phyloP scores from a whole-genome alignment of 2,329 filamentous ascomycete genomes.

The Blastomyces percursus region DNA sequence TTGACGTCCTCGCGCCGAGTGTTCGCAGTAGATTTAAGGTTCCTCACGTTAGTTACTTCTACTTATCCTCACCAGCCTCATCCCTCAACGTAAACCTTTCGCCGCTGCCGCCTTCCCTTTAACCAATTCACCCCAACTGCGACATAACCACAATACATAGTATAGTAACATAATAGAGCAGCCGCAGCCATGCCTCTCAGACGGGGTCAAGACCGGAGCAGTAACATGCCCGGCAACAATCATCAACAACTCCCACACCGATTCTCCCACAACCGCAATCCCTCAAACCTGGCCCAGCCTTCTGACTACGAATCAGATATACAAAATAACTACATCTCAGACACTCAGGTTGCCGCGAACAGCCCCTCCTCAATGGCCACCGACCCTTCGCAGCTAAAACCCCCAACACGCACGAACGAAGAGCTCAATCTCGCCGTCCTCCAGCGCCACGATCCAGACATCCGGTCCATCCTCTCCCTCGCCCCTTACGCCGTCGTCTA shows the following conservation, averaged over 20 bases:
- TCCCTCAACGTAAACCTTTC: neutral
- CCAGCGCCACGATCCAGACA: conserved; percentile 64
- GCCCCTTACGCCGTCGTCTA: conserved; percentile 83
- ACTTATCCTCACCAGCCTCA: neutral
- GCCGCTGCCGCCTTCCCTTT: neutral
- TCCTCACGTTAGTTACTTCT: no score
- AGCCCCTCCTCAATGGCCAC: conserved; percentile 1
- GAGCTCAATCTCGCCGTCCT: conserved; percentile 82
- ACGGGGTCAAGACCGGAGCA: conserved; percentile 21
- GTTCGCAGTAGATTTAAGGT: neutral
- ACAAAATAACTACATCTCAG: conserved; percentile 36
- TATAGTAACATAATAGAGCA: neutral
- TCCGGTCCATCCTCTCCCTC: conserved; percentile 63
- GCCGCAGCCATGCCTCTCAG: conserved; percentile 22
- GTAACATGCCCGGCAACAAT: conserved; percentile 20
- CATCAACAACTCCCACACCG: conserved; percentile 11
- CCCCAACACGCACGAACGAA: conserved; percentile 56
- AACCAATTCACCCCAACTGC: neutral
- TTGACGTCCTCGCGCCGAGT: neutral
- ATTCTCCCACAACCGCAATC: conserved; percentile 6
- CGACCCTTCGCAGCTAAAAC: neutral
- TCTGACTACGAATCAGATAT: conserved; percentile 58
- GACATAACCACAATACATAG: neutral
- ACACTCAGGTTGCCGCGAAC: conserved; percentile 12
- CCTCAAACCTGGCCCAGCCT: conserved; percentile 16